Evolutionary conservation across 2,329 filamentous ascomycete genomes (phyloP).

Genomic region (Anthostomella pinea): DNA sequence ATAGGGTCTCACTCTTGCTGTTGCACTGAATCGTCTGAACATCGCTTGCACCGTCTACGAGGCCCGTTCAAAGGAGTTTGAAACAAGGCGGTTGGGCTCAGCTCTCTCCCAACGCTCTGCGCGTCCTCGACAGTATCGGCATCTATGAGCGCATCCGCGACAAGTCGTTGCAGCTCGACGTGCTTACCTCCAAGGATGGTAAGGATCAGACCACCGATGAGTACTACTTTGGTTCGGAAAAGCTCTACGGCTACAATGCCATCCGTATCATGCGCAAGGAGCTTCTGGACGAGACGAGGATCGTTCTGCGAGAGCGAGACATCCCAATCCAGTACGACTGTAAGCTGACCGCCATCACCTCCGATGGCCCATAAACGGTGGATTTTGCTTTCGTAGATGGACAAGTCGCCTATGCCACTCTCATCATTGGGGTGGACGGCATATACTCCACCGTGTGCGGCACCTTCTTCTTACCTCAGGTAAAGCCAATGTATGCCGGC

Average conservation of each 20-base stretch:
- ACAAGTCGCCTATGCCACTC: conserved; percentile 33
- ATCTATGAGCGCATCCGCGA: conserved; percentile 44
- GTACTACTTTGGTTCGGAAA: conserved; percentile 46
- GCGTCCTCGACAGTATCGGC: conserved; percentile 48
- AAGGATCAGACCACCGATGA: conserved; percentile 33
- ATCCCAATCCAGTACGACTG: conserved; percentile 45
- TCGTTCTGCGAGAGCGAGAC: conserved; percentile 36
- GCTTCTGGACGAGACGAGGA: conserved; percentile 48
- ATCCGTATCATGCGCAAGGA: conserved; percentile 53
- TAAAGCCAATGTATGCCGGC: conserved; percentile 36
- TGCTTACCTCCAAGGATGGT: conserved; percentile 43
- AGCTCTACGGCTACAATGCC: conserved; percentile 50
- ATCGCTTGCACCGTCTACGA: conserved; percentile 54
- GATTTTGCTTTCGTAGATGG: conserved; percentile 48
- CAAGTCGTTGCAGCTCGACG: conserved; percentile 50
- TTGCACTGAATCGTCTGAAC: conserved; percentile 49
- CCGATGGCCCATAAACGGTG: conserved; percentile 39
- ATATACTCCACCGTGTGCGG: conserved; percentile 56
- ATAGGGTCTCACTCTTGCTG: conserved; percentile 52
- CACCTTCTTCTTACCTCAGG: conserved; percentile 48
- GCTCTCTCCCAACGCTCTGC: conserved; percentile 58
- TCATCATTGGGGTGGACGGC: conserved; percentile 57
- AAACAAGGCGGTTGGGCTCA: conserved; percentile 55
- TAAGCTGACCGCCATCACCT: conserved; percentile 44
- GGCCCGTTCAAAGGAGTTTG: conserved; percentile 39